phyloP scores from a whole-genome alignment of 345 rosid species.

The Murraya koenigii region DNA sequence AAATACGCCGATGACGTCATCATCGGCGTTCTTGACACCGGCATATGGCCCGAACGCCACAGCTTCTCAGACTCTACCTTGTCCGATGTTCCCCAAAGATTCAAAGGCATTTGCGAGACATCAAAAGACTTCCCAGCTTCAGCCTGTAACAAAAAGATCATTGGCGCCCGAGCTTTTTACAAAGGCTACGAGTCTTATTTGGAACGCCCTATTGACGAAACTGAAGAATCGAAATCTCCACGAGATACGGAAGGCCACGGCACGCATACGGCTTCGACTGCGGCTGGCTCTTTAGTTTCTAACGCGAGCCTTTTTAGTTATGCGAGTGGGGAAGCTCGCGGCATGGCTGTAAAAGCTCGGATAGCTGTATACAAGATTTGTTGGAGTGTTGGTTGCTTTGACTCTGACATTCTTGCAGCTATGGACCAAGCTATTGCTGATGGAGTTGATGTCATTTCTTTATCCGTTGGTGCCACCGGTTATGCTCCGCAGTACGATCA shows the following conservation, averaged over 20 bases:
- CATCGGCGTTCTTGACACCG: slow-evolving; percentile 80
- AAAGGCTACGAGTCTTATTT: slow-evolving; percentile 49
- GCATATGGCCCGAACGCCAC: slow-evolving; percentile 78
- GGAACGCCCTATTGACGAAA: slow-evolving; percentile 34
- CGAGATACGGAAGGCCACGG: slow-evolving; percentile 92
- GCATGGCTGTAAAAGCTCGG: slow-evolving; percentile 82
- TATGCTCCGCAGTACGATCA: slow-evolving; percentile 64
- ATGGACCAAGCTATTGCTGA: slow-evolving; percentile 84
- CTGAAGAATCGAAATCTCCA: slow-evolving; percentile 58
- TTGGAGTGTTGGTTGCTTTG: slow-evolving; percentile 77
- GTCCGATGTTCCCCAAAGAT: slow-evolving; percentile 48
- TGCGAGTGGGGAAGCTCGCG: slow-evolving; percentile 78
- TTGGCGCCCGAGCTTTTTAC: slow-evolving; percentile 75
- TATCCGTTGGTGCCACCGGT: slow-evolving; percentile 76
- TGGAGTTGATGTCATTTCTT: slow-evolving; percentile 80
- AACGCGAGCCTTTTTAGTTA: slow-evolving; percentile 64
- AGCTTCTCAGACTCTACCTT: slow-evolving; percentile 58
- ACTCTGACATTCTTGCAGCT: slow-evolving; percentile 91
- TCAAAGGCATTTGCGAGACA: slow-evolving; percentile 71
- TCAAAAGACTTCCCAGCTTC: slow-evolving; percentile 59
- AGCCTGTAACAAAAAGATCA: slow-evolving; percentile 69
- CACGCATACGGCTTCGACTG: slow-evolving; percentile 86
- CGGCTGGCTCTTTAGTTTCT: slow-evolving; percentile 63
- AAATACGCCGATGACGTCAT: slow-evolving; percentile 66
- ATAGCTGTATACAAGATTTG: slow-evolving; percentile 89